Percentiles rank a stretch among this genome's conserved stretches.
These are phyloP conservation scores for Psilocybe cubensis DNA, from an alignment of 768 basidiomycete genomes.

Conservation along the genomic window DNA sequence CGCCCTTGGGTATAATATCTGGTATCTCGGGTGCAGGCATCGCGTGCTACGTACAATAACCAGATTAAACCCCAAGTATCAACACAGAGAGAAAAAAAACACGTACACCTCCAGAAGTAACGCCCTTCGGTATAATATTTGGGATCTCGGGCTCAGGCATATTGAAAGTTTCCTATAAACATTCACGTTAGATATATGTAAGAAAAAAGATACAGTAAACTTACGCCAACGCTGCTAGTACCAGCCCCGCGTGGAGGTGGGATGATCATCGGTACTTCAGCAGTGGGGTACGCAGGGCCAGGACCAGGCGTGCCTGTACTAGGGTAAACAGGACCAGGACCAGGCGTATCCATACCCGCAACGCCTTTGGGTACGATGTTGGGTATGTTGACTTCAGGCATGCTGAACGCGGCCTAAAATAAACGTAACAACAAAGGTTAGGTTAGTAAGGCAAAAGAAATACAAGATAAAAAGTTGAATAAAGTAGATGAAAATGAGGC, in stretches of 20 bases:
- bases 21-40: background rate
- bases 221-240: background rate
- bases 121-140: slow-evolving; percentile 1
- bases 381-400: background rate
- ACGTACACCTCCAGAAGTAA: background rate
- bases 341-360: background rate
- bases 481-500: no score
- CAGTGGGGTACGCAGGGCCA: background rate
- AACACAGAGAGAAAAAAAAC: background rate
- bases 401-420: background rate
- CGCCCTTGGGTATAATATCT: background rate
- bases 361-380: background rate
- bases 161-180: background rate
- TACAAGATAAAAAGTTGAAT: no score
- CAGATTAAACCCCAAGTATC: no score
- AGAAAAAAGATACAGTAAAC: no score
- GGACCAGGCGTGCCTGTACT: background rate
- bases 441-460: background rate
- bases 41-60: background rate
- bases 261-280: background rate
- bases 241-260: background rate
- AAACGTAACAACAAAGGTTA: background rate
- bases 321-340: background rate
- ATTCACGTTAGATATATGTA: no score
- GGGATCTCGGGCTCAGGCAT: background rate